Evolutionary conservation across 2,329 filamentous ascomycete genomes (phyloP), one percentile per base, ranked within the genome.

Genomic region (Saccharata proteae): DNA sequence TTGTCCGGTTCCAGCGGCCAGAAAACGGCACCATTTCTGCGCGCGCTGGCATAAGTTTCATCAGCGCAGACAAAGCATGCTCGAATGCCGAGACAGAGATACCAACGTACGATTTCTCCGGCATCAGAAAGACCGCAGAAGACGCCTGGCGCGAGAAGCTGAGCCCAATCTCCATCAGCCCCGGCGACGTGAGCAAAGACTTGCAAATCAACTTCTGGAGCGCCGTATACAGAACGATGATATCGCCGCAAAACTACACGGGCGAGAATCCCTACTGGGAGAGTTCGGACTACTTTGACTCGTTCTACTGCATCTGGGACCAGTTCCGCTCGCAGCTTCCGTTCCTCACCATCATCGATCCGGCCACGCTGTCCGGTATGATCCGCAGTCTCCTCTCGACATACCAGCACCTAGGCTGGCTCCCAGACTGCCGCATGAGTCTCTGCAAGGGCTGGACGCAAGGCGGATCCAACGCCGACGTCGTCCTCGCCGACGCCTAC

Each of bases 391-490:
- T 85, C 18, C 69, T 85, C 12, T 78, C 83, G 36, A 81, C 71
- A 1, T 85, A 83, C 42, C 65, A 71, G 16, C 66, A 82, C 34
- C 68, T 78, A 40, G 80, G 79, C 2, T 83, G 75, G 64, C 59
- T 85, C 1, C 80, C 80, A 0, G 80, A 85, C 44, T 84, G 79
- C 40, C 72, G 77, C 20, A 84, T 84, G 79, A 74, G 67, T n/a
- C 62, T 83, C 2, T 80, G 71, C 48, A 80, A 78, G 47, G 80
- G 80, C 0, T 77, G 69, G 44, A 84, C 79, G 0, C 80, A 84
- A 56, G 78, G 80, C 8, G 80, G 80, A 0, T 81, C 76, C 0
- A 83, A 84, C 37, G 79, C 80, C 3, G 80, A 85, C 43, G 67
- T 77, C 11, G 64, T 85, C 0, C 55, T 85, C 3, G 71, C 74